A percentile compares a stretch with the other conserved stretches of the same genome.
Conservation (phyloP, 306 rosid genomes). For the Trichosanthes truncata region DNA sequence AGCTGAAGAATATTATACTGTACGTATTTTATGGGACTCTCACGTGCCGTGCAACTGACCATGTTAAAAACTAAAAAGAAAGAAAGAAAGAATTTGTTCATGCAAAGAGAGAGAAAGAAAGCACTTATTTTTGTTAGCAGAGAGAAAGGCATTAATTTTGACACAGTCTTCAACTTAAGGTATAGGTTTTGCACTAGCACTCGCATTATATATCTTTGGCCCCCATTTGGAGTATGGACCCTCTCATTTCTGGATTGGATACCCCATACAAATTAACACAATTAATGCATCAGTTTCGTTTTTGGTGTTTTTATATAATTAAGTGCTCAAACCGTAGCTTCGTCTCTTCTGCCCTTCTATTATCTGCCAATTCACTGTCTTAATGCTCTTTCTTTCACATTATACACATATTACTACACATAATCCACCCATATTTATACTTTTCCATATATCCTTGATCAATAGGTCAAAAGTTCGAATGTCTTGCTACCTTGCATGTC, state of each 20-base stretch:
- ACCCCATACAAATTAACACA: too few relatives aligned
- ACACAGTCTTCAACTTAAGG: too few relatives aligned
- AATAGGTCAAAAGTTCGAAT: too few relatives aligned
- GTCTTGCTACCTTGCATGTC: too few relatives aligned
- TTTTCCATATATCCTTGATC: too few relatives aligned
- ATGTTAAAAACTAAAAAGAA: neutral
- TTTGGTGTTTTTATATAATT: neutral
- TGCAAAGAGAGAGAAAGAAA: neutral
- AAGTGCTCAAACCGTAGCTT: neutral
- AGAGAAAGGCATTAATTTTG: neutral
- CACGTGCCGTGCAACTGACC: conserved; percentile 1
- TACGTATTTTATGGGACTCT: neutral
- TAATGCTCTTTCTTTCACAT: neutral
- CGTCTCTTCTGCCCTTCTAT: neutral
- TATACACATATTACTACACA: neutral
- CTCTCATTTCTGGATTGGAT: neutral
- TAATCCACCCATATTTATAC: too few relatives aligned
- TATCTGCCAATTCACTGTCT: neutral
- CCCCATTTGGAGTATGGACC: too few relatives aligned
- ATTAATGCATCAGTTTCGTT: neutral
- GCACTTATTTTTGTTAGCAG: neutral
- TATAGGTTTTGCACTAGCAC: too few relatives aligned
- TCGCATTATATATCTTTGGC: too few relatives aligned
- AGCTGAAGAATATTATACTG: neutral
- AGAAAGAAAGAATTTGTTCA: neutral